Percentiles rank a stretch among this genome's conserved stretches.
phyloP scores from a whole-genome alignment of 1,139 yeast species.

The Debaryomycetaceae sp. region DNA sequence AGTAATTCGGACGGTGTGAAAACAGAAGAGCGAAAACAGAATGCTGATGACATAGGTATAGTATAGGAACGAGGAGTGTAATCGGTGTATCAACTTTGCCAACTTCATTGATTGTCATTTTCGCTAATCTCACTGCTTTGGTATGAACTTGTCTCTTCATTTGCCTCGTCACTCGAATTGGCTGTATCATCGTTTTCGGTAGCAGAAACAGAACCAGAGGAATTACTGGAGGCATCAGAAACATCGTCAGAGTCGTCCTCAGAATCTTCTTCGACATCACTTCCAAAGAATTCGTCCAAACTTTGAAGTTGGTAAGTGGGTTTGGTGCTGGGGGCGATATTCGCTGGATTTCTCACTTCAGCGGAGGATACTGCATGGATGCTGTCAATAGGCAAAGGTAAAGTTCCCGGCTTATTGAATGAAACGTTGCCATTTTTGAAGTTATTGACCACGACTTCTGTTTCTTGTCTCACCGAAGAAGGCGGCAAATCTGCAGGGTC shows the following conservation, averaged over 20 bases:
- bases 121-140: not conserved
- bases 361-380: constrained; percentile 25
- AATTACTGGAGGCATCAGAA: not conserved
- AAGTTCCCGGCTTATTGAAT: constrained; percentile 15
- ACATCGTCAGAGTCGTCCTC: constrained; percentile 16
- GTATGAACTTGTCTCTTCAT: constrained; percentile 8
- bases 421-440: constrained; percentile 14
- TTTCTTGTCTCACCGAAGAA: constrained; percentile 34
- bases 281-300: constrained; percentile 78
- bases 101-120: no score
- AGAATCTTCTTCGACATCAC: constrained; percentile 33
- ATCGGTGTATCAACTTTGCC: no score
- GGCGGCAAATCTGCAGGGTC: constrained; percentile 31
- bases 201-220: not conserved
- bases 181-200: constrained; percentile 9
- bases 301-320: constrained; percentile 62
- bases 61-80: no score
- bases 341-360: constrained; percentile 8
- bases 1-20: no score
- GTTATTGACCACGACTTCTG: constrained; percentile 22
- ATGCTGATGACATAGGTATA: no score
- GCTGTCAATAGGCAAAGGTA: constrained; percentile 18
- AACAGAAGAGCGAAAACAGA: no score
- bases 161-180: constrained; percentile 5
- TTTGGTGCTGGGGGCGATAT: constrained; percentile 9